These are phyloP conservation scores for Metschnikowia arizonensis DNA, from an alignment of 805 yeast species.

Conservation along the genomic window DNA sequence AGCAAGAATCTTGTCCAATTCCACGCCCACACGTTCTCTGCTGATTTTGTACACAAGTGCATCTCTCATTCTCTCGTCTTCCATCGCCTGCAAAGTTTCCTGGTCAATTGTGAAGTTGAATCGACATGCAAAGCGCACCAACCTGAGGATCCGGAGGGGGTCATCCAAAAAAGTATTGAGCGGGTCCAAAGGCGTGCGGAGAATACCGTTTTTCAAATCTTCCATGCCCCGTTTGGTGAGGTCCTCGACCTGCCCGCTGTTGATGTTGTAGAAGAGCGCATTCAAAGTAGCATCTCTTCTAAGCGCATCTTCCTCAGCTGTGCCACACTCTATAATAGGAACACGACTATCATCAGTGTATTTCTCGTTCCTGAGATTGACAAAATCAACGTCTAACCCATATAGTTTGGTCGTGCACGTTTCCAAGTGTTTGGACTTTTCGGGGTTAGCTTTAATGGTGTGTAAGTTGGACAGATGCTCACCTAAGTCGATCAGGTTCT, in stretches of 20 bases:
- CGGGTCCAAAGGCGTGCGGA: constrained; percentile 88
- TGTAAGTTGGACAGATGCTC: constrained; percentile 47
- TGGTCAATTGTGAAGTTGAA: constrained; percentile 64
- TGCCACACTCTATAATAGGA: constrained; percentile 81
- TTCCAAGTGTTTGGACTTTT: constrained; percentile 91
- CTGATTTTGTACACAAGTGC: constrained; percentile 74
- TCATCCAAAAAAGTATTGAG: constrained; percentile 85
- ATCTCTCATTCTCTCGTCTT: constrained; percentile 46
- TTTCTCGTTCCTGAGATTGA: constrained; percentile 82
- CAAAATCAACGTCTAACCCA: constrained; percentile 88
- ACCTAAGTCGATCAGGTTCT: constrained; percentile 25
- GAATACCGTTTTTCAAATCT: constrained; percentile 65
- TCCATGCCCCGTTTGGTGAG: constrained; percentile 70
- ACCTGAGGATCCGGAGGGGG: constrained; percentile 82
- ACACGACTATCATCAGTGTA: constrained; percentile 81
- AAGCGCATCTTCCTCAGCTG: constrained; percentile 86
- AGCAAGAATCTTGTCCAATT: constrained; percentile 70
- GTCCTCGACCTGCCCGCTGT: constrained; percentile 71
- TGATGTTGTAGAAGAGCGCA: constrained; percentile 83
- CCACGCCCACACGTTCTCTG: constrained; percentile 85
- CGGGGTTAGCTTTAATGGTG: constrained; percentile 88
- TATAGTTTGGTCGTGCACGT: constrained; percentile 89
- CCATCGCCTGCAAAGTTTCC: constrained; percentile 64
- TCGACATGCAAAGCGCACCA: constrained; percentile 81
- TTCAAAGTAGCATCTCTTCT: constrained; percentile 95